Evolutionary conservation across 1,139 yeast genomes (phyloP).

Genomic region (Yamadazyma dushanensis): DNA sequence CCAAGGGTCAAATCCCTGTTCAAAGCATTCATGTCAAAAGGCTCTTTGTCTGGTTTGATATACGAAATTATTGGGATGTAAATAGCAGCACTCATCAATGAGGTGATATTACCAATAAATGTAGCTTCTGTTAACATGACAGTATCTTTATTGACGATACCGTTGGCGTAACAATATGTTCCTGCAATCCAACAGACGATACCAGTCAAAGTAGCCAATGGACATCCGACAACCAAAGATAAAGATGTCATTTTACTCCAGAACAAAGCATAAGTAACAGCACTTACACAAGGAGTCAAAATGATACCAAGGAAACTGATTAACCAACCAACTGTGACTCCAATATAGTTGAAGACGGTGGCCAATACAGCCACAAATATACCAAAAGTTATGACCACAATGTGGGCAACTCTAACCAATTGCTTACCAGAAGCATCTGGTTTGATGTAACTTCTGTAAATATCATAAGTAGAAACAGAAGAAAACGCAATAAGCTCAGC

Average conservation of each 20-base stretch:
- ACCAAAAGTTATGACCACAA: slow-evolving; percentile 26
- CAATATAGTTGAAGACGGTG: slow-evolving; percentile 31
- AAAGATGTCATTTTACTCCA: slow-evolving; percentile 49
- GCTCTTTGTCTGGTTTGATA: slow-evolving; percentile 26
- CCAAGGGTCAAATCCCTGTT: slow-evolving; percentile 23
- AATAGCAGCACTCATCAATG: slow-evolving; percentile 26
- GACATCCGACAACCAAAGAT: slow-evolving; percentile 45
- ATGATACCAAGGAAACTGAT: slow-evolving; percentile 32
- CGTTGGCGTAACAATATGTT: slow-evolving; percentile 21
- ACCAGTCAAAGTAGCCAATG: slow-evolving; percentile 47
- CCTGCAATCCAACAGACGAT: slow-evolving; percentile 48
- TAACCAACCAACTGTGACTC: slow-evolving; percentile 31
- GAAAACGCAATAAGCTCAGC: slow-evolving; percentile 41
- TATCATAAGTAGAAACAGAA: slow-evolving; percentile 35
- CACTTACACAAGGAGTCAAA: slow-evolving; percentile 36
- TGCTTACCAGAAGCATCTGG: slow-evolving; percentile 34
- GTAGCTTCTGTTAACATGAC: slow-evolving; percentile 30
- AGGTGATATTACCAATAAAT: slow-evolving; percentile 33
- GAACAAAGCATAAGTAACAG: slow-evolving; percentile 34
- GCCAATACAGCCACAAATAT: slow-evolving; percentile 29
- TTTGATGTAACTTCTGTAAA: slow-evolving; percentile 34
- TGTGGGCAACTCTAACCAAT: slow-evolving; percentile 30
- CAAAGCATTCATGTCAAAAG: slow-evolving; percentile 22
- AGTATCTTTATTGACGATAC: slow-evolving; percentile 21
- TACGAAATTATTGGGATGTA: slow-evolving; percentile 24